Evolutionary conservation across 1,139 yeast genomes (phyloP), one percentile per base, ranked within the genome.

Genomic region (Nakaseomyces delphensis): DNA sequence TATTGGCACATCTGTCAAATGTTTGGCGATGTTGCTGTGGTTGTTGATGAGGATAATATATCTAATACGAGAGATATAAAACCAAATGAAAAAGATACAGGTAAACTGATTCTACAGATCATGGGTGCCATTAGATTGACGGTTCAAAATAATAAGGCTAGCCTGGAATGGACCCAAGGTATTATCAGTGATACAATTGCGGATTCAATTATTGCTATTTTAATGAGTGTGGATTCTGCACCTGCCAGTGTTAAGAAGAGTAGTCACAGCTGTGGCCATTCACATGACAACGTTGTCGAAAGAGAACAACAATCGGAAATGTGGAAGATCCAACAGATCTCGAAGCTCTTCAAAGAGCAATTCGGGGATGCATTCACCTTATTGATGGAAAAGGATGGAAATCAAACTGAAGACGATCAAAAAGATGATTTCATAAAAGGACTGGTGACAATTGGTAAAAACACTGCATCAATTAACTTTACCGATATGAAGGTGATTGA

Each of bases 201-300:
- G 0, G 99, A 91, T 58, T 82, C 96, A 36, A 85, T 87, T 2
- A 74, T 93, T 47, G 96, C 96, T 1, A 86, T 91, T 36, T 66
- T 91, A 29, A 73, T 91, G 60, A 84, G 95, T 36, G 93, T 91
- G 36, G 98, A 91, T 59, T 81, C 96, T 0, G 81, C 96, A 0
- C 96, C 96, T 3, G 95, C 96, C 0, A 85, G 96, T 4, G 96
- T 91, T 21, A 91, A 87, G 57, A 62, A 86, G 48, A 79, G 95
- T 10, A 77, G 94, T 3, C 71, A 71, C 43, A 55, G 69, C 1
- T 80, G 82, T 53, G 54, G 64, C 5, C 83, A 77, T 54, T 57
- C 55, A 10, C 73, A 70, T 50, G 50, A 50, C 20, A 59, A 63
- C 39, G 24, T 38, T 29, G 27, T n/a, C 6, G 35, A 24, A 11